Base-by-base conservation (phyloP, 2,329 filamentous ascomycete genomes). In the Xylaria digitata region DNA sequence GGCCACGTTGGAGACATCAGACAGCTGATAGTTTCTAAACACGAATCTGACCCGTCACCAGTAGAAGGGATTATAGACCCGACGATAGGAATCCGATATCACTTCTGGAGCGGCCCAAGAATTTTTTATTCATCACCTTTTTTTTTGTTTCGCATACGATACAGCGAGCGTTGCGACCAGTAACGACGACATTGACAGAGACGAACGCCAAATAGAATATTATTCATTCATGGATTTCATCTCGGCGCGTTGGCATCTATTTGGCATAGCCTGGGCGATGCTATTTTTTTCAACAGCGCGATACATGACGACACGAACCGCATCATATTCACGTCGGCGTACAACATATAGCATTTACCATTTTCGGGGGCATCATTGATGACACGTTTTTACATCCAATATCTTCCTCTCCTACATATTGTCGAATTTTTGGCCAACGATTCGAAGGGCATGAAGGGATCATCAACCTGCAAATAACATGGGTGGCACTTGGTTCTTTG, bases 231-330 rank as follows among this genome's bases (percentile, higher is more conserved):
- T 50, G 55, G 42, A 63, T 43, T 61, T 61, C 52, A 45, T 64
- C 58, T 63, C 23, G 48, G 61, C 57, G 48, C 58, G 56, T 59
- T 57, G 61, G 43, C 57, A 52, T 57, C 15, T 66, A 57, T 60
- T 63, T 61, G 60, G 62, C 65, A 67, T 68, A 56, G 67, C 40
- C 40, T 61, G 52, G 50, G 67, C 65, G 64, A 63, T 52, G 62
- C 56, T 48, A 54, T 72, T 23, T 57, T 57, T 57, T 59, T 53
- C 37, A 54, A 26, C 67, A 60, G 65, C 67, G 66, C 68, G 70
- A 73, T 70, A 66, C 72, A 71, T 70, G 69, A 75, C 71, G 71
- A 73, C 64, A 73, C 61, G 67, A 74, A 66, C 68, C 63, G 70
- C 70, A 74, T 72, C 68, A 71, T 72, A 70, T 69, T 67, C 65